These are phyloP conservation scores for Purpureocillium takamizusanense DNA, from an alignment of 2,329 filamentous ascomycete genomes.

Conservation along the genomic window DNA sequence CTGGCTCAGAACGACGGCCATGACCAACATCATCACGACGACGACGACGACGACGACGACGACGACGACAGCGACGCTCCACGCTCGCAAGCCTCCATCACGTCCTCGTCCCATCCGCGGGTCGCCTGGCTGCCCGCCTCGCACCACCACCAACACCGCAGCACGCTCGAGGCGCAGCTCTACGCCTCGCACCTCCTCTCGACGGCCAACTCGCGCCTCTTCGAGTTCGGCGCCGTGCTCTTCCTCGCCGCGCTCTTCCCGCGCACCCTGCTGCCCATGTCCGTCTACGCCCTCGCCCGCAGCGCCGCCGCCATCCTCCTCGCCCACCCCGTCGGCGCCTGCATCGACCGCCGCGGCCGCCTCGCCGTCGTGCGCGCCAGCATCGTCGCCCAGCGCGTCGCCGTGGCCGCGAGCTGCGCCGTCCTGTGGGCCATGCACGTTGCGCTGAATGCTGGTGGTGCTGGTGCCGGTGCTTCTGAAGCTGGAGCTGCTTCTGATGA, in stretches of 20 bases:
- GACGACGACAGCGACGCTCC: too few species aligned
- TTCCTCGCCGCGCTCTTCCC: slow-evolving; percentile 48
- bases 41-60: too few species aligned
- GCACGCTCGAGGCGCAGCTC: slow-evolving; percentile 23
- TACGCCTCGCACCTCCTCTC: slow-evolving; percentile 54
- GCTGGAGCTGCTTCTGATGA: too few species aligned
- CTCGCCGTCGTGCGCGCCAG: slow-evolving; percentile 41
- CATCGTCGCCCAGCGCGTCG: slow-evolving; percentile 33
- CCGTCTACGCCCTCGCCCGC: slow-evolving; percentile 58
- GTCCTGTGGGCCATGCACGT: slow-evolving; percentile 28
- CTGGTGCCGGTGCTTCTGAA: too few species aligned
- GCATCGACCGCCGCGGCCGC: slow-evolving; percentile 47
- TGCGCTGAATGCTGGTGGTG: too few species aligned
- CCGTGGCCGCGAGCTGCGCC: slow-evolving; percentile 37
- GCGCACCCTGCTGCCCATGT: slow-evolving; percentile 54
- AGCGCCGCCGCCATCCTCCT: slow-evolving; percentile 48
- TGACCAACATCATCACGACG: too few species aligned
- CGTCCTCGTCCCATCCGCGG: neutral
- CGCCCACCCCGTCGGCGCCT: slow-evolving; percentile 46
- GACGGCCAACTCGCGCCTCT: slow-evolving; percentile 55
- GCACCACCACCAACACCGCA: neutral
- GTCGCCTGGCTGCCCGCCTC: neutral
- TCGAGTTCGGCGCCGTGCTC: slow-evolving; percentile 54
- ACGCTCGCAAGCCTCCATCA: neutral
- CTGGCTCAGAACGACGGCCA: too few species aligned